Evolutionary conservation across 345 rosid genomes (phyloP).

Genomic region (Eucalyptus pumila): DNA sequence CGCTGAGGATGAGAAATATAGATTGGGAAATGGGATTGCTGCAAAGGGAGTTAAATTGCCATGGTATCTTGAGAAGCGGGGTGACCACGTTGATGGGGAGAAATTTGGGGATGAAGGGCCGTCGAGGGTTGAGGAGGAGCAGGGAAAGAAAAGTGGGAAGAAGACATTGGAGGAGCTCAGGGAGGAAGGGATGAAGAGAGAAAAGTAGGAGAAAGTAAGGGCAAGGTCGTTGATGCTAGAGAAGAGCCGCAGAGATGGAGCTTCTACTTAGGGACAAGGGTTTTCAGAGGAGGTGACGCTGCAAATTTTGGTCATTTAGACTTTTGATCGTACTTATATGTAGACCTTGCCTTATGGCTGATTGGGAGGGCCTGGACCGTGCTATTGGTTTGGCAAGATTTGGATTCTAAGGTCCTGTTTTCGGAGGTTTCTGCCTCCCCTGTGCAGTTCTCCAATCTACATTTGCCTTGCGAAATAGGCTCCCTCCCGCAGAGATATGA

Average conservation of each 20-base stretch:
- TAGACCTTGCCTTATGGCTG: not conserved
- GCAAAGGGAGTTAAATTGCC: conserved; percentile 90
- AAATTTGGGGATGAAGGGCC: conserved; percentile 7
- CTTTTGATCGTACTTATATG: not conserved
- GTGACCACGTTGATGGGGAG: conserved; percentile 10
- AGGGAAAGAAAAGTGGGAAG: conserved; percentile 34
- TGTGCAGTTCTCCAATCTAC: not conserved
- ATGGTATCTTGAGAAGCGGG: conserved; percentile 69
- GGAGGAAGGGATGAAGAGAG: conserved; percentile 27
- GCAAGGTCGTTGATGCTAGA: conserved; percentile 35
- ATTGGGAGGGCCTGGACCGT: not conserved
- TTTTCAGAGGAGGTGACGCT: conserved; percentile 32
- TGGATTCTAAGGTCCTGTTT: not conserved
- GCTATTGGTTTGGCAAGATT: not conserved
- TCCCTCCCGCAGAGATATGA: not conserved
- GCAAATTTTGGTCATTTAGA: not conserved
- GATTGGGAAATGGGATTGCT: conserved; percentile 86
- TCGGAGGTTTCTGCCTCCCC: not conserved
- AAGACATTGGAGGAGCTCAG: conserved; percentile 64
- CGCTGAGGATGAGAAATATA: conserved; percentile 76
- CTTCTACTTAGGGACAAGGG: conserved; percentile 6
- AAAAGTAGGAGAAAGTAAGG: conserved; percentile 52
- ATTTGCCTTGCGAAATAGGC: not conserved
- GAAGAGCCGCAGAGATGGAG: conserved; percentile 25
- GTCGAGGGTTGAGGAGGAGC: conserved; percentile 3